Evolutionary conservation across 1,284 basidiomycete species (phyloP).

Genomic region (Sporisorium exsertum): DNA sequence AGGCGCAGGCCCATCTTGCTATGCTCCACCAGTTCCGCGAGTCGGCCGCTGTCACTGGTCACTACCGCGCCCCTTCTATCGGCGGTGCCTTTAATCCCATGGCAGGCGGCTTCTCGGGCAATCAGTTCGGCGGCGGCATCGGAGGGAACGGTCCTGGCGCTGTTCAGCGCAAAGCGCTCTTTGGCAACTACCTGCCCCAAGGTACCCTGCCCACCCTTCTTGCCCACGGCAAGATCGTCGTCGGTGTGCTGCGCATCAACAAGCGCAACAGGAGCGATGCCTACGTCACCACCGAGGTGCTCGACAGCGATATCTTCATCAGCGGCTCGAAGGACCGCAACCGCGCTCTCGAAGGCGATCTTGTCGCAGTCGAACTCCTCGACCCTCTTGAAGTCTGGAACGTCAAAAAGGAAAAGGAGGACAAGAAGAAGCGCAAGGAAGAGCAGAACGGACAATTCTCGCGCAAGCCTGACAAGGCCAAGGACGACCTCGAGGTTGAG

Average conservation of each 20-base stretch:
- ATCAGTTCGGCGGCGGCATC: constrained; percentile 73
- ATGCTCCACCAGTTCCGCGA: constrained; percentile 93
- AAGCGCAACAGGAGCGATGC: constrained; percentile 99
- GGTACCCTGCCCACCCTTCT: constrained; percentile 95
- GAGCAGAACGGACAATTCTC: constrained; percentile 87
- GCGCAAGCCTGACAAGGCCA: constrained; percentile 98
- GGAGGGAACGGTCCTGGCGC: constrained; percentile 71
- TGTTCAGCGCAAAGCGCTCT: constrained; percentile 95
- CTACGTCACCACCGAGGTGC: constrained; percentile 97
- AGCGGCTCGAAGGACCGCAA: constrained; percentile 96
- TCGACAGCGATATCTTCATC: constrained; percentile 95
- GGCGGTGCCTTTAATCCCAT: constrained; percentile 91
- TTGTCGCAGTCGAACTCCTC: constrained; percentile 96
- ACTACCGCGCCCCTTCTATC: constrained; percentile 96
- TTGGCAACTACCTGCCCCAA: constrained; percentile 98
- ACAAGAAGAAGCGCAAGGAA: constrained; percentile 87
- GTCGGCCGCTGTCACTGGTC: constrained; percentile 79
- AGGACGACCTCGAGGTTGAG: constrained; percentile 99
- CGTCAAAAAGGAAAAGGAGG: constrained; percentile 99
- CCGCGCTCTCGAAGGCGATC: constrained; percentile 96
- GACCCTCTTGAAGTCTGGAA: constrained; percentile 88
- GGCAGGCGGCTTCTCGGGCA: constrained; percentile 72
- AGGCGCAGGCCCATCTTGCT: constrained; percentile 87
- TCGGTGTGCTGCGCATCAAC: constrained; percentile 96
- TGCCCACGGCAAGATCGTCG: constrained; percentile 97